phyloP scores from a whole-genome alignment of 2,329 filamentous ascomycete species.

The Fusarium sp. region DNA sequence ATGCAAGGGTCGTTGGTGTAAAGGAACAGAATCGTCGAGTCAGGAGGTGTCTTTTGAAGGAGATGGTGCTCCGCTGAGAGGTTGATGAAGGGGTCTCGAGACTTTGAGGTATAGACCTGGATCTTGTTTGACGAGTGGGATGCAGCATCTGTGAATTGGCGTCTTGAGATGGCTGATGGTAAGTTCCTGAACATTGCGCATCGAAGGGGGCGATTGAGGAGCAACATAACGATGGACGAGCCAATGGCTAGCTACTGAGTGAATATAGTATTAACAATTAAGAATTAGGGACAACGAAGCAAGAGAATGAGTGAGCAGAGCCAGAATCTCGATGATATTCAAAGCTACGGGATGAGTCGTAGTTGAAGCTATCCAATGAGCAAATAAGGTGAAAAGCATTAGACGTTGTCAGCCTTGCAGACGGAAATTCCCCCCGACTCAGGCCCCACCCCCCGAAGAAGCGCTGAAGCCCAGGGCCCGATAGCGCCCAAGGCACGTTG shows the following conservation, averaged over 20 bases:
- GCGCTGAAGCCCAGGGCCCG: conserved; percentile 8
- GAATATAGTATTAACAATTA: conserved; percentile 1
- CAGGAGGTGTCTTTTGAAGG: conserved; percentile 74
- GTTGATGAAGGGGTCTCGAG: conserved; percentile 82
- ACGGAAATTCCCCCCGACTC: conserved; percentile 22
- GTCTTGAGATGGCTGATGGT: conserved; percentile 24
- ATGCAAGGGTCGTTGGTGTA: conserved; percentile 90
- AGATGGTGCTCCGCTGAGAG: conserved; percentile 94
- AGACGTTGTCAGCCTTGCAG: conserved; percentile 34
- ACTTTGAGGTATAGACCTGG: conserved; percentile 77
- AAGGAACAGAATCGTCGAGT: conserved; percentile 82
- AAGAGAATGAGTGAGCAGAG: background rate
- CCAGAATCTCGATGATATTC: conserved; percentile 3
- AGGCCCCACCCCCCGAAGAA: conserved; percentile 1
- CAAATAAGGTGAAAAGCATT: conserved; percentile 12
- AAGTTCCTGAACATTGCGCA: conserved; percentile 10
- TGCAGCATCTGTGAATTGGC: conserved; percentile 52
- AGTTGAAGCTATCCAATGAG: conserved; percentile 37
- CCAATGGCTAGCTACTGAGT: background rate
- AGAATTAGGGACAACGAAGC: background rate
- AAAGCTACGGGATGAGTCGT: conserved; percentile 16
- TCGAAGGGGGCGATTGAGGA: conserved; percentile 18
- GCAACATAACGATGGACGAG: conserved; percentile 14
- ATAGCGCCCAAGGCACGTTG: background rate
- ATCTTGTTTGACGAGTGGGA: conserved; percentile 57